Conservation (phyloP, 148 eudicot species). For the Amaranthus palmeri region DNA sequence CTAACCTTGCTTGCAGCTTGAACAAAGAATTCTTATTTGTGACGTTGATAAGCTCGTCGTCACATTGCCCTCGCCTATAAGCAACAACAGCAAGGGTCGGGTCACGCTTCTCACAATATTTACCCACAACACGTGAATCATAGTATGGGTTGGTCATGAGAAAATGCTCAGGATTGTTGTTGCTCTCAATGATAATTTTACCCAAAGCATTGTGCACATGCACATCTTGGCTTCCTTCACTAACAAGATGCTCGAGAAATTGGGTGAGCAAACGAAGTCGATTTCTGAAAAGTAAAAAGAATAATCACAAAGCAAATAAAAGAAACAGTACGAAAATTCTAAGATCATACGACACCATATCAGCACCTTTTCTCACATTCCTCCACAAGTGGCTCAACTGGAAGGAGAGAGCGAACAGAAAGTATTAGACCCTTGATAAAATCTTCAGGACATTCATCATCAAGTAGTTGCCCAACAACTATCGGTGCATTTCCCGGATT, state of each 20-base stretch:
- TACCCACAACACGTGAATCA: conserved; percentile 98
- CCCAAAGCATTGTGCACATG: conserved; percentile 99
- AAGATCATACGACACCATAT: not conserved
- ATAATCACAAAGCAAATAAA: conserved; percentile 6
- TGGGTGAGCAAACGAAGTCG: conserved; percentile 93
- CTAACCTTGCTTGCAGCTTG: conserved; percentile 80
- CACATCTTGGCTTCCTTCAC: conserved; percentile 97
- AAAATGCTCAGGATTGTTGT: conserved; percentile 98
- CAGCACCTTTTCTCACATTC: conserved; percentile 90
- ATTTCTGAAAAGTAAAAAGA: conserved; percentile 51
- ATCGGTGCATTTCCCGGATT: conserved; percentile 96
- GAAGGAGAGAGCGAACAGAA: conserved; percentile 95
- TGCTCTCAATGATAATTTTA: conserved; percentile 92
- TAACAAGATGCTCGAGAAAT: conserved; percentile 93
- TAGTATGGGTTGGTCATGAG: conserved; percentile 94
- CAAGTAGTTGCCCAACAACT: conserved; percentile 94
- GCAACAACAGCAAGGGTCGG: conserved; percentile 99
- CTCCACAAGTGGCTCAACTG: conserved; percentile 94
- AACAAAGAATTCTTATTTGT: conserved; percentile 93
- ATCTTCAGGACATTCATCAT: conserved; percentile 99
- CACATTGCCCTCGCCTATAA: conserved; percentile 97
- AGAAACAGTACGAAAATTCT: not conserved
- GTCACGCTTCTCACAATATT: conserved; percentile 97
- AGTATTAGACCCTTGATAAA: conserved; percentile 94
- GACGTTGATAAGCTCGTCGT: conserved; percentile 92